Evolutionary conservation across 2,329 filamentous ascomycete genomes (phyloP).

Genomic region (Colletotrichum ledebouriae): DNA sequence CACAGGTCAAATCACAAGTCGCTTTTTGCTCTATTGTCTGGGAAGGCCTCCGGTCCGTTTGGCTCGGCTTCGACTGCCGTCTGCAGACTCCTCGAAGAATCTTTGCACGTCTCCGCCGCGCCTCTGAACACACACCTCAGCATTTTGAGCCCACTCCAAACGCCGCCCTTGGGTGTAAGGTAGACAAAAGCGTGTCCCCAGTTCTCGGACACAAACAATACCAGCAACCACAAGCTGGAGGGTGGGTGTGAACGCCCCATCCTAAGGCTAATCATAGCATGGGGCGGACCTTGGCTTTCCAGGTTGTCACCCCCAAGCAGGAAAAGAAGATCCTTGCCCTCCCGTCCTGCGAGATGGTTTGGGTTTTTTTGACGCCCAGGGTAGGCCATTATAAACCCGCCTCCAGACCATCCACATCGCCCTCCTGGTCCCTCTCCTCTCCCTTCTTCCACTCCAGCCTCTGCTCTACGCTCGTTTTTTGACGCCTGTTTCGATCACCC

Average conservation of each 20-base stretch:
- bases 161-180: constrained; percentile 22
- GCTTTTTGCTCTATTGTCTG: not conserved
- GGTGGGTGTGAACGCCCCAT: constrained; percentile 19
- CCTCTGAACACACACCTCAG: constrained; percentile 20
- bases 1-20: constrained; percentile 20
- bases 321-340: constrained; percentile 27
- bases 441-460: constrained; percentile 30
- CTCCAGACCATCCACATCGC: constrained; percentile 34
- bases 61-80: constrained; percentile 6
- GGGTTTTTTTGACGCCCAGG: constrained; percentile 16
- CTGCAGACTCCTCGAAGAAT: constrained; percentile 9
- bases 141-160: constrained; percentile 7
- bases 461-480: constrained; percentile 36
- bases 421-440: constrained; percentile 5
- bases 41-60: not conserved
- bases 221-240: constrained; percentile 3
- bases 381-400: constrained; percentile 35
- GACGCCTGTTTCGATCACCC: constrained; percentile 34
- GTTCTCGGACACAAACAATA: constrained; percentile 28
- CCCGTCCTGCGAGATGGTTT: constrained; percentile 32
- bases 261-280: constrained; percentile 39
- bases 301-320: constrained; percentile 31
- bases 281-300: constrained; percentile 34
- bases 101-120: constrained; percentile 13
- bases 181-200: constrained; percentile 22